These are phyloP conservation scores for Nicotiana benthamiana DNA, from an alignment of 257 asterid genomes.

Conservation along the genomic window DNA sequence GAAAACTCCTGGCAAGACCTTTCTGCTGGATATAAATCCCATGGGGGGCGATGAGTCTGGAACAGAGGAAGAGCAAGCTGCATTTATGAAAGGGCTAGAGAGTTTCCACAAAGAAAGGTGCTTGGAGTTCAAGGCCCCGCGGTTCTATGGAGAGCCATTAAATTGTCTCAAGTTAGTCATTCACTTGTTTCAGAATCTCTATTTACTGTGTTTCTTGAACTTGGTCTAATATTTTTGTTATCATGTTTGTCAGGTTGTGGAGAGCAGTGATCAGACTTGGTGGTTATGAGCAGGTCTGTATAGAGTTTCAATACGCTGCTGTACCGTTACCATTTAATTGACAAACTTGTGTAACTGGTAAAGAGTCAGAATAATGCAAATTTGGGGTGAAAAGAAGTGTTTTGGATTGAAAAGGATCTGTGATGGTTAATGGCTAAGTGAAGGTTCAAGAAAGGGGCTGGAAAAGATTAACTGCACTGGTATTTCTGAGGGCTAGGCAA, in stretches of 20 bases:
- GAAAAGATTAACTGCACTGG: not conserved
- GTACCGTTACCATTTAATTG: not conserved
- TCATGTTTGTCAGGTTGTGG: conserved; percentile 55
- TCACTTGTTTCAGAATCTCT: conserved; percentile 1
- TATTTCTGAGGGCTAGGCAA: not conserved
- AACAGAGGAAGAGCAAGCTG: conserved; percentile 70
- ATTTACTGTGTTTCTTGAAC: not conserved
- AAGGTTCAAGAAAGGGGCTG: not conserved
- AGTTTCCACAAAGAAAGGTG: conserved; percentile 57
- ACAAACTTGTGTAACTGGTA: not conserved
- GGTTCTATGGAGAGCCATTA: conserved; percentile 73
- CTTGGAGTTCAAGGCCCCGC: conserved; percentile 83
- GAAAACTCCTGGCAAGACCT: conserved; percentile 37
- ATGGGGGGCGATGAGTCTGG: conserved; percentile 56
- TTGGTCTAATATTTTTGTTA: not conserved
- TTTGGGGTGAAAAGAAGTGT: not conserved
- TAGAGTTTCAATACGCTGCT: conserved; percentile 7
- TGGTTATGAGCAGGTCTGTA: conserved; percentile 80
- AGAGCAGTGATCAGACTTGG: conserved; percentile 85
- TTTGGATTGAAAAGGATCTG: not conserved
- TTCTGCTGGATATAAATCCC: conserved; percentile 46
- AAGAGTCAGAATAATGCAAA: not conserved
- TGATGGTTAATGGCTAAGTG: not conserved
- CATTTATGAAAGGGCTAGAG: conserved; percentile 70
- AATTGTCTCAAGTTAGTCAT: conserved; percentile 78